Percentiles rank a stretch among this genome's conserved stretches.
Conservation (phyloP, 305 asterid genomes). For the Fraxinus floribunda region DNA sequence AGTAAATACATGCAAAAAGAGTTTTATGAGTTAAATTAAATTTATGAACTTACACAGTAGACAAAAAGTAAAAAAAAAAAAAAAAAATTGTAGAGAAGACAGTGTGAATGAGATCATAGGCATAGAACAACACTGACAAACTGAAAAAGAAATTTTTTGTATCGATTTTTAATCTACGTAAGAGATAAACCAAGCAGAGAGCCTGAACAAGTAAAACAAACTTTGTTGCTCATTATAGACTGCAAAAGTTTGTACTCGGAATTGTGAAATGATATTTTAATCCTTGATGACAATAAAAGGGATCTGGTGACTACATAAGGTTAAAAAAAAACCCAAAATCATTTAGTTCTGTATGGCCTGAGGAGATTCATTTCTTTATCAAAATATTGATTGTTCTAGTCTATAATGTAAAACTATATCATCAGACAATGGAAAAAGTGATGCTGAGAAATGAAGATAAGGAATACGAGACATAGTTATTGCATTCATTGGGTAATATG, state of each 20-base stretch:
- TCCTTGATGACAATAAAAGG: neutral
- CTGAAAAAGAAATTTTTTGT: neutral
- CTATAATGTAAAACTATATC: neutral
- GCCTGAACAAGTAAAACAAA: neutral
- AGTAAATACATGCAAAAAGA: neutral
- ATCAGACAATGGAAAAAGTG: neutral
- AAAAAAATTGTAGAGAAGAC: neutral
- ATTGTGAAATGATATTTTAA: neutral
- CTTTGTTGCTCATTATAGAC: neutral
- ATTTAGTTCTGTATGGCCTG: neutral
- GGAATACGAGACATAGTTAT: neutral
- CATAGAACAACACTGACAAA: neutral
- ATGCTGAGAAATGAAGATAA: neutral
- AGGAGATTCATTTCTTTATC: neutral
- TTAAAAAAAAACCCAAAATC: neutral
- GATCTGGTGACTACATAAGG: neutral
- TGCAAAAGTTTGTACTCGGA: neutral
- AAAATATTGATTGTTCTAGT: neutral
- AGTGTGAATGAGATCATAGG: neutral
- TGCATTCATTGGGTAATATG: neutral
- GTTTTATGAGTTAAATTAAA: neutral
- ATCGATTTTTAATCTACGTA: neutral
- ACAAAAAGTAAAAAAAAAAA: neutral
- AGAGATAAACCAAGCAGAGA: neutral
- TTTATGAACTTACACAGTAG: neutral